phyloP scores from a whole-genome alignment of 495 filamentous ascomycete species.

The Penicillium herquei region DNA sequence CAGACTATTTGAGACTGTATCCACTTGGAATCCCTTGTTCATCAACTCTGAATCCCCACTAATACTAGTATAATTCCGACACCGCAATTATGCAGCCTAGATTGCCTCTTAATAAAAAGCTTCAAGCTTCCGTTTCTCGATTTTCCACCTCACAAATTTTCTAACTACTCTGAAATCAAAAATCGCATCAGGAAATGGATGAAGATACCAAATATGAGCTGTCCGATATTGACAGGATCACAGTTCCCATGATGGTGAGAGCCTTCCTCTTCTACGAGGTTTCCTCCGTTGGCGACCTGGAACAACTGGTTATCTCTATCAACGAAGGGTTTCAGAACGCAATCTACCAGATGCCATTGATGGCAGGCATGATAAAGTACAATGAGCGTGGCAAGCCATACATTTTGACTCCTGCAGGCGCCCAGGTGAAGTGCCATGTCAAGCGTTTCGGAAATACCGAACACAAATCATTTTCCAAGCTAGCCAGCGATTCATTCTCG shows the following conservation, averaged over 20 bases:
- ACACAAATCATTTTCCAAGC: conserved; percentile 13
- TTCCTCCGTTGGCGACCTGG: background rate
- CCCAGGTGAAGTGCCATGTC: conserved; percentile 10
- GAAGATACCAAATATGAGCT: conserved; percentile 15
- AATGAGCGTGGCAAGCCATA: conserved; percentile 17
- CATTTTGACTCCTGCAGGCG: conserved; percentile 10
- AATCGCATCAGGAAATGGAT: background rate
- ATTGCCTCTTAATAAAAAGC: no score
- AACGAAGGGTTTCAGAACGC: conserved; percentile 23
- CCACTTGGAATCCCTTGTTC: no score
- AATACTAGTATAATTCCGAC: no score
- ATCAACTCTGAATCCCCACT: no score
- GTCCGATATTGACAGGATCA: conserved; percentile 22
- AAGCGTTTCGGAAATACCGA: conserved; percentile 12
- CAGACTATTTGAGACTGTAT: no score
- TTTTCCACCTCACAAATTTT: no score
- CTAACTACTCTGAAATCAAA: no score
- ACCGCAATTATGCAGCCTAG: no score
- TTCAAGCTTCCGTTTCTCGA: no score
- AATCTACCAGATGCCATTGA: conserved; percentile 19
- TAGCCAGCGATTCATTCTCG: conserved; percentile 16
- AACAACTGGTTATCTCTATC: conserved; percentile 15
- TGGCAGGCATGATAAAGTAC: conserved; percentile 21
- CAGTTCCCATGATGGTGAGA: conserved; percentile 17
- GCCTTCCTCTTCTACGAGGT: conserved; percentile 22